phyloP scores from a whole-genome alignment of 441 rosid genomes.

The Gossypium schwendimanii region DNA sequence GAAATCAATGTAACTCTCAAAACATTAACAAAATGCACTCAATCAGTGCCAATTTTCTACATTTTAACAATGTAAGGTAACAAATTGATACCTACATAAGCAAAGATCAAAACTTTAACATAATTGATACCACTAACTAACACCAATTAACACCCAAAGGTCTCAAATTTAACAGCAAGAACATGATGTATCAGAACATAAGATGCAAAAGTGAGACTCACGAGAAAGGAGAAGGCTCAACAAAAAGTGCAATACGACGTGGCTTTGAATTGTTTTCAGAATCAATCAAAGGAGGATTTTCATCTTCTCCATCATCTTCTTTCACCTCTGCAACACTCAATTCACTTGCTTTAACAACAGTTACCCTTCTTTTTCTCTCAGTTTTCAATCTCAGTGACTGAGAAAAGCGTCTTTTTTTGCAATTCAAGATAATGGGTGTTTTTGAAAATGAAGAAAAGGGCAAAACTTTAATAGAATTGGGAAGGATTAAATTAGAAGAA shows the following conservation, averaged over 20 bases:
- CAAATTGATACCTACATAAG: not conserved
- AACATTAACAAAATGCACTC: constrained; percentile 9
- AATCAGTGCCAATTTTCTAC: not conserved
- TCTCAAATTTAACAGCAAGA: not conserved
- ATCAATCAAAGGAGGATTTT: constrained; percentile 48
- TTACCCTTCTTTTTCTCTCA: constrained; percentile 2
- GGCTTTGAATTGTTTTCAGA: constrained; percentile 51
- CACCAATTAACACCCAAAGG: not conserved
- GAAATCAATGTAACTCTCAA: too few species aligned
- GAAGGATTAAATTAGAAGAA: constrained; percentile 13
- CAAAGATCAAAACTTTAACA: not conserved
- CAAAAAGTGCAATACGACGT: constrained; percentile 84
- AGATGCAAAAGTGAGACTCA: constrained; percentile 27
- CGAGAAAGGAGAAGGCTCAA: constrained; percentile 98
- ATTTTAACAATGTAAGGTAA: not conserved
- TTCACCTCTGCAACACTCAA: constrained; percentile 52
- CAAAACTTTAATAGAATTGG: constrained; percentile 20
- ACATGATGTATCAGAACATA: not conserved
- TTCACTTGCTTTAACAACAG: constrained; percentile 26
- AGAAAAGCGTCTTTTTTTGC: constrained; percentile 5
- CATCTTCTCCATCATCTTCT: constrained; percentile 44
- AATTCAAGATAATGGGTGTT: constrained; percentile 34
- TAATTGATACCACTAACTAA: not conserved
- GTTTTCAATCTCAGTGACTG: not conserved
- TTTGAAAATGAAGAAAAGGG: constrained; percentile 17